Evolutionary conservation across 2,329 filamentous ascomycete genomes (phyloP).

Genomic region (Neofusicoccum kwambonambiense): DNA sequence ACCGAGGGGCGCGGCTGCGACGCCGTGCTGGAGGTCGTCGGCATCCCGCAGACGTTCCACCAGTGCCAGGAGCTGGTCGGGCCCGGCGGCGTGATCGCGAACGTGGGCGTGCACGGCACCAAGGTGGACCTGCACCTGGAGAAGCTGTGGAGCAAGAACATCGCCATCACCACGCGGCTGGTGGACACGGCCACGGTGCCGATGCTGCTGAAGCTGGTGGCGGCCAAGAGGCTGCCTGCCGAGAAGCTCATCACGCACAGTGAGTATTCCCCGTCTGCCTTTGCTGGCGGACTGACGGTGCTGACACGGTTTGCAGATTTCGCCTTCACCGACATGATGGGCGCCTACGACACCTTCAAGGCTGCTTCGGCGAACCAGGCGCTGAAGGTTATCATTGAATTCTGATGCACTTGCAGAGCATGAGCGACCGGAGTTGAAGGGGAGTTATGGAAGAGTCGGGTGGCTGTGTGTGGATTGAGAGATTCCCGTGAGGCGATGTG

Average conservation of each 20-base stretch:
- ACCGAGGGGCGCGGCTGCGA: slow-evolving; percentile 57
- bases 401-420: slow-evolving; percentile 16
- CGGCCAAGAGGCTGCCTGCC: slow-evolving; percentile 44
- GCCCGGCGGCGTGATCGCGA: slow-evolving; percentile 55
- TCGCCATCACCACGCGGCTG: slow-evolving; percentile 50
- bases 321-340: slow-evolving; percentile 43
- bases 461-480: neutral
- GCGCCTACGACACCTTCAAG: slow-evolving; percentile 47
- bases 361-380: slow-evolving; percentile 44
- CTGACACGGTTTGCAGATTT: slow-evolving; percentile 27
- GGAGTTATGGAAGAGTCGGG: neutral
- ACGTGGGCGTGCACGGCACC: slow-evolving; percentile 59
- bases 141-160: slow-evolving; percentile 55
- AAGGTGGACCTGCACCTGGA: slow-evolving; percentile 54
- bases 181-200: slow-evolving; percentile 51
- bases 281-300: neutral
- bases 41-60: slow-evolving; percentile 53
- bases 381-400: slow-evolving; percentile 47
- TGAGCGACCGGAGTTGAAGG: neutral
- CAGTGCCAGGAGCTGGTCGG: slow-evolving; percentile 56
- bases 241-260: slow-evolving; percentile 47
- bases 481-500: neutral
- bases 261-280: neutral
- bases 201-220: slow-evolving; percentile 49
- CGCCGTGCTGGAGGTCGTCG: slow-evolving; percentile 59